Conservation (phyloP, 352 stramenopile genomes). For the Globisporangium cystogenes region DNA sequence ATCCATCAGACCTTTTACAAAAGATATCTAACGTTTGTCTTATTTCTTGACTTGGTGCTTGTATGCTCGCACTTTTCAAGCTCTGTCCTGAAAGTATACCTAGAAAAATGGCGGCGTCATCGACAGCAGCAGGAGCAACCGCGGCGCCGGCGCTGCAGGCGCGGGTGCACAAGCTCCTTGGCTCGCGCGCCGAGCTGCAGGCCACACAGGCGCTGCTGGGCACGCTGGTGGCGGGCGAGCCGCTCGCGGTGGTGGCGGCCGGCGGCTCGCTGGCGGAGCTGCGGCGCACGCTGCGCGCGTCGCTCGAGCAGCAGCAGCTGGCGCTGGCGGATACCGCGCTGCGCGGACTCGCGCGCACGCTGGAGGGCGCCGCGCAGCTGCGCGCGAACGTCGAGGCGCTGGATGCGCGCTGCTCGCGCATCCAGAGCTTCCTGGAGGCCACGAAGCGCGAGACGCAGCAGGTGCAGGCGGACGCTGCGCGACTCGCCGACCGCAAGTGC, state of each 20-base stretch:
- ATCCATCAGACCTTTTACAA: neutral
- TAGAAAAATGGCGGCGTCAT: neutral
- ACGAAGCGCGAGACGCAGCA: conserved; percentile 66
- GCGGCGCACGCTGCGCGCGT: conserved; percentile 35
- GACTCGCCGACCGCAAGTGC: conserved; percentile 38
- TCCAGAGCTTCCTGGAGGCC: conserved; percentile 49
- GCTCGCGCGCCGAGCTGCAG: conserved; percentile 55
- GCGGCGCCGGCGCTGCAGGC: conserved; percentile 23
- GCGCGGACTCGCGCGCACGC: conserved; percentile 29
- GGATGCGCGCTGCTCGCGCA: conserved; percentile 36
- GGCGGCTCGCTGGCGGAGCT: conserved; percentile 29
- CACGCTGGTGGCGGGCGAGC: conserved; percentile 37
- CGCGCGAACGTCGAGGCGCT: conserved; percentile 32
- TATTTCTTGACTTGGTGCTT: neutral
- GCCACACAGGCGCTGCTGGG: conserved; percentile 49
- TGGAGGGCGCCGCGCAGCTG: conserved; percentile 33
- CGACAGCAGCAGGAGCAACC: neutral
- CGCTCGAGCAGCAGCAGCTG: conserved; percentile 50
- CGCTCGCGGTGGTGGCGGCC: neutral
- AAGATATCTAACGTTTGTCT: neutral
- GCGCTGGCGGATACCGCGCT: conserved; percentile 41
- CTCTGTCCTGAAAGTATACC: neutral
- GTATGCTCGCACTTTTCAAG: too few species aligned
- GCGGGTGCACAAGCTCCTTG: conserved; percentile 60
- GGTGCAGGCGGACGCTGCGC: conserved; percentile 47